Base-by-base conservation (phyloP, 2,329 filamentous ascomycete species). In the Bisporella sp. region DNA sequence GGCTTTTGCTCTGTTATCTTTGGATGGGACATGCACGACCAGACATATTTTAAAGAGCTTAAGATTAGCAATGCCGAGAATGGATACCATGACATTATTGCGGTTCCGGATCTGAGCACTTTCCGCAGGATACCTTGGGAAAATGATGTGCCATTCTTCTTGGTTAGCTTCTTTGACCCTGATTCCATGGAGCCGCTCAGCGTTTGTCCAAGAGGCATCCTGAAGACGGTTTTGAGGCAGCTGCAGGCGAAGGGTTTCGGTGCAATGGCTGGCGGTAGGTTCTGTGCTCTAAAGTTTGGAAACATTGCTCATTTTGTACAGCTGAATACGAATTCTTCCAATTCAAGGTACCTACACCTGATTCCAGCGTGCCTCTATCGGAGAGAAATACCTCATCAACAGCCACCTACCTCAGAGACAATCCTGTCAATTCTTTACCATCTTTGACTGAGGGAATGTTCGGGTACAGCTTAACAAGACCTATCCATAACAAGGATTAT, bases 241-340 rank as follows among this genome's bases (percentile, higher is more conserved):
- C 66, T 92, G 28, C 74, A 81, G 56, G 73, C 73, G 13, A 73
- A 79, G 40, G 87, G 87, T n/a, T 86, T 85, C 64, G 83, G 82
- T 7, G 90, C 90, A 8, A 88, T 96, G 85, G 90, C 91, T 51
- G 91, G 91, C 70, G 89, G 89, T 95, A 69, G 66, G 82, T 69
- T 31, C 1, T 13, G 12, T 11, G 35, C 29, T 8, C n/a, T 9
- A 8, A 13, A 42, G 8, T 7, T 11, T 21, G 30, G 40, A 35
- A 5, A 9, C 33, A 8, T 40, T 31, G 41, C 52, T 52, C 31
- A 54, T 41, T 8, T 13, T 31, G 6, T 35, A 44, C 37, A 95
- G 90, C 88, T 62, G 91, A 96, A 67, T 96, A 93, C 72, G 91
- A 96, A 63, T 96, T 96, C 77, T 96, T 85, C 73, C 89, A 93